These are phyloP conservation scores for Sungouiozyma ichnusensis DNA, from an alignment of 805 yeast species.

Conservation along the genomic window DNA sequence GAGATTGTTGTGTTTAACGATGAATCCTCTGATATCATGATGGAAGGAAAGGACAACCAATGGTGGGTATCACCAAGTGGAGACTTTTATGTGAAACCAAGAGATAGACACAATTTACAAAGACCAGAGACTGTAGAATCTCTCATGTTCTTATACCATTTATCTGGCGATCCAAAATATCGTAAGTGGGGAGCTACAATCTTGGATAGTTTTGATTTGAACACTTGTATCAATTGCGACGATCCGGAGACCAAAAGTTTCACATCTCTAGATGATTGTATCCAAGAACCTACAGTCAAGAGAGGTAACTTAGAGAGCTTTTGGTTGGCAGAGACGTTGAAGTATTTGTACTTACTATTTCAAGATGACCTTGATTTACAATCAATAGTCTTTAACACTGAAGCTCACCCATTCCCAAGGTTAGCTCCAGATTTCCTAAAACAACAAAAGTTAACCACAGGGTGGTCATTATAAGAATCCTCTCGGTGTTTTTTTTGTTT, in stretches of 20 bases:
- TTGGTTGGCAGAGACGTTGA: conserved; percentile 90
- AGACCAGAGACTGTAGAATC: conserved; percentile 93
- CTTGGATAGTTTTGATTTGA: conserved; percentile 55
- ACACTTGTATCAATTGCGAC: conserved; percentile 39
- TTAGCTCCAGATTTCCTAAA: conserved; percentile 25
- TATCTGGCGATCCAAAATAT: conserved; percentile 72
- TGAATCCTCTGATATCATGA: conserved; percentile 18
- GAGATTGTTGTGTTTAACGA: conserved; percentile 82
- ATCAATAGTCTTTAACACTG: conserved; percentile 75
- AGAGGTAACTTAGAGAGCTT: conserved; percentile 80
- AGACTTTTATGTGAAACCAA: conserved; percentile 61
- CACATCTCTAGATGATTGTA: conserved; percentile 66
- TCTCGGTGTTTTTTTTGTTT: not conserved
- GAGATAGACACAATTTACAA: conserved; percentile 76
- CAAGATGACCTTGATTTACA: conserved; percentile 63
- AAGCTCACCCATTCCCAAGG: conserved; percentile 87
- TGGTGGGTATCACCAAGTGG: conserved; percentile 28
- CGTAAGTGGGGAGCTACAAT: conserved; percentile 87
- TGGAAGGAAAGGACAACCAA: conserved; percentile 9
- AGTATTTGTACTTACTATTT: conserved; percentile 70
- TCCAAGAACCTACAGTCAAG: conserved; percentile 39
- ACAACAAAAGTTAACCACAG: conserved; percentile 15
- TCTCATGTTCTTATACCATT: conserved; percentile 63
- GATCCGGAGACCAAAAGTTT: conserved; percentile 27
- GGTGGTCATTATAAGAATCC: conserved; percentile 14